Evolutionary conservation across 768 basidiomycete species (phyloP).

Genomic region (Clavaria fumosa): DNA sequence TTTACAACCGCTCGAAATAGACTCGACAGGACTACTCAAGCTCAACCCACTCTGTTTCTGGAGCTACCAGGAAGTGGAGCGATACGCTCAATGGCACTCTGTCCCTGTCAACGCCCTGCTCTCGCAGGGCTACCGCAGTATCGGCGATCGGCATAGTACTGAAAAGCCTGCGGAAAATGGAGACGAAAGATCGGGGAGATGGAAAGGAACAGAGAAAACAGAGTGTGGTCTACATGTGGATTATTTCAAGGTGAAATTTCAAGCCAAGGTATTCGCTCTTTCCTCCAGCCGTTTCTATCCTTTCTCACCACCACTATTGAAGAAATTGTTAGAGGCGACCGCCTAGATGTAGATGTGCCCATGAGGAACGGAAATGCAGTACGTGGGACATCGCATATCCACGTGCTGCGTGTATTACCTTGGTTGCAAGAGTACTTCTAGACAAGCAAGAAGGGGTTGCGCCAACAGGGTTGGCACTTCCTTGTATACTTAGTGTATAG

Average conservation of each 20-base stretch:
- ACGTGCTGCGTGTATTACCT: too few relatives aligned
- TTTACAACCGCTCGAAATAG: constrained; percentile 78
- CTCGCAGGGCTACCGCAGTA: constrained; percentile 82
- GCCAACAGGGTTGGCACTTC: too few relatives aligned
- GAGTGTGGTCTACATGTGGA: constrained; percentile 95
- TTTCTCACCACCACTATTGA: too few relatives aligned
- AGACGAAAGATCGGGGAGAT: constrained; percentile 84
- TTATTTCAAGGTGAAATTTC: constrained; percentile 66
- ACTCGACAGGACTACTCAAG: constrained; percentile 81
- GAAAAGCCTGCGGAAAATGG: constrained; percentile 47
- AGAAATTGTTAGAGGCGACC: too few relatives aligned
- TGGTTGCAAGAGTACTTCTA: too few relatives aligned
- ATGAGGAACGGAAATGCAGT: too few relatives aligned
- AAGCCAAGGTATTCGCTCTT: too few relatives aligned
- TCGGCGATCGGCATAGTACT: constrained; percentile 98
- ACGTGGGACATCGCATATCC: too few relatives aligned
- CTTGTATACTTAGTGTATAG: too few relatives aligned
- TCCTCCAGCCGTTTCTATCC: too few relatives aligned
- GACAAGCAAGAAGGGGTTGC: too few relatives aligned
- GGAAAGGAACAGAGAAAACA: constrained; percentile 82
- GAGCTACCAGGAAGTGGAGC: constrained; percentile 73
- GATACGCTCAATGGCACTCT: constrained; percentile 64
- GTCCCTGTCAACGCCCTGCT: constrained; percentile 85
- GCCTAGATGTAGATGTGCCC: too few relatives aligned
- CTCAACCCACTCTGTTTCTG: constrained; percentile 88